Conservation (phyloP, 2,329 filamentous ascomycete species). For the Harringtonia lauricola region DNA sequence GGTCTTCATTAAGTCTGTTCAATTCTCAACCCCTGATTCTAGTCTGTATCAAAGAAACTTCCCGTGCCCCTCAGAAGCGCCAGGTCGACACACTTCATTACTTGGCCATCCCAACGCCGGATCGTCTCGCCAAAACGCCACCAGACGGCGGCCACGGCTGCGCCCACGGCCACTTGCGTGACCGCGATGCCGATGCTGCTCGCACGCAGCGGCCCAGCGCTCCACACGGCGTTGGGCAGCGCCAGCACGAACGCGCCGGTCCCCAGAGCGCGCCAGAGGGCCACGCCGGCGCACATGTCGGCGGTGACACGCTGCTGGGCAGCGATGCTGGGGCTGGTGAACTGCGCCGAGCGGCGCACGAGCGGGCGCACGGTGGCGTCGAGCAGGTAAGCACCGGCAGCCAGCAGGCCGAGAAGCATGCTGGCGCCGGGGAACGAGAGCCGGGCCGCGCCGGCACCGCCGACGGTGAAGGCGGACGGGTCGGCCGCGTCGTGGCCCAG, state of each 20-base stretch:
- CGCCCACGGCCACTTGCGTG: constrained; percentile 28
- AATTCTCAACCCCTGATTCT: too few species aligned
- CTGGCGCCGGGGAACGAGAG: constrained; percentile 30
- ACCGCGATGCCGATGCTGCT: constrained; percentile 29
- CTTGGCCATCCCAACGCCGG: constrained; percentile 30
- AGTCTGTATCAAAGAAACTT: constrained; percentile 36
- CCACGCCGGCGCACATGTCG: constrained; percentile 35
- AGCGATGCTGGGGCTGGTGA: constrained; percentile 34
- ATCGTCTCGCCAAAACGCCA: constrained; percentile 30
- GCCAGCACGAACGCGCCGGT: constrained; percentile 33
- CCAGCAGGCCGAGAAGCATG: constrained; percentile 35
- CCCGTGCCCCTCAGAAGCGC: constrained; percentile 25
- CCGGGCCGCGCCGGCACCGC: constrained; percentile 15
- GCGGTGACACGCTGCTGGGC: constrained; percentile 32
- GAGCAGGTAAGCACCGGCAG: constrained; percentile 28
- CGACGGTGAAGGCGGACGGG: constrained; percentile 16
- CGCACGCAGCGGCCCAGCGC: constrained; percentile 23
- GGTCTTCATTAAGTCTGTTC: too few species aligned
- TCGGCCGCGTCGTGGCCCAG: constrained; percentile 7
- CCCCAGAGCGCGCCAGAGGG: constrained; percentile 27
- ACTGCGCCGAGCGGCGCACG: constrained; percentile 35
- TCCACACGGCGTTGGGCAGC: constrained; percentile 25
- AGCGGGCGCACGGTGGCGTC: constrained; percentile 29
- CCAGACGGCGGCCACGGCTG: constrained; percentile 23
- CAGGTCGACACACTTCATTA: constrained; percentile 36